Conservation (phyloP, 345 rosid species). For the Melaleuca alternifolia region DNA sequence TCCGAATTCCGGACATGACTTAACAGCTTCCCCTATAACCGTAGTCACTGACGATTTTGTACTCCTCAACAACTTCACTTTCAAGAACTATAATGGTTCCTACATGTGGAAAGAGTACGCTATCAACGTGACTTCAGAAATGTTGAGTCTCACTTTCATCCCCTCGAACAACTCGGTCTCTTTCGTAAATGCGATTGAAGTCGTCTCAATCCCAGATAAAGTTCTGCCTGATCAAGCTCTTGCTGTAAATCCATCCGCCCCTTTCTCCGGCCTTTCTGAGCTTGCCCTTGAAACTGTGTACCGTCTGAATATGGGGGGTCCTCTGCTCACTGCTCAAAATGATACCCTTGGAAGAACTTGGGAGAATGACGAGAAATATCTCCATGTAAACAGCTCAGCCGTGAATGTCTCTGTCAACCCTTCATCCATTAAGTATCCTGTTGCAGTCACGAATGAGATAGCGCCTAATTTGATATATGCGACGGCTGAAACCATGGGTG, state of each 20-base stretch:
- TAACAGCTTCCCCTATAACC: constrained; percentile 48
- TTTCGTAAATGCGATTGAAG: constrained; percentile 91
- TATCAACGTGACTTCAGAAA: constrained; percentile 63
- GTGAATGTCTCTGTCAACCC: constrained; percentile 57
- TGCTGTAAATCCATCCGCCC: constrained; percentile 45
- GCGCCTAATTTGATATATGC: constrained; percentile 95
- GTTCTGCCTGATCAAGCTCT: constrained; percentile 71
- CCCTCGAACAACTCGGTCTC: constrained; percentile 66
- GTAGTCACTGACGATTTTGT: constrained; percentile 74
- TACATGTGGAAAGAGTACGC: constrained; percentile 84
- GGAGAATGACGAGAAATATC: constrained; percentile 77
- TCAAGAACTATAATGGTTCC: constrained; percentile 45
- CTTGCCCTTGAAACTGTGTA: constrained; percentile 79
- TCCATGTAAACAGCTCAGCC: constrained; percentile 84
- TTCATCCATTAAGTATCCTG: constrained; percentile 43
- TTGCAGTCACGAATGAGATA: constrained; percentile 38
- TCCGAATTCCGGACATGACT: constrained; percentile 37
- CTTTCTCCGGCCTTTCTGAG: constrained; percentile 56
- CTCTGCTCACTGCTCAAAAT: constrained; percentile 68
- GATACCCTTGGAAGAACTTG: constrained; percentile 89
- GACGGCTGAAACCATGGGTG: constrained; percentile 79
- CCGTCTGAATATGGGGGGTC: constrained; percentile 92
- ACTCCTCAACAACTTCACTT: constrained; percentile 80
- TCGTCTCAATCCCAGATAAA: constrained; percentile 73
- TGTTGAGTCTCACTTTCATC: constrained; percentile 54